Evolutionary conservation across 495 filamentous ascomycete species (phyloP).

Genomic region (Cercophora samala): DNA sequence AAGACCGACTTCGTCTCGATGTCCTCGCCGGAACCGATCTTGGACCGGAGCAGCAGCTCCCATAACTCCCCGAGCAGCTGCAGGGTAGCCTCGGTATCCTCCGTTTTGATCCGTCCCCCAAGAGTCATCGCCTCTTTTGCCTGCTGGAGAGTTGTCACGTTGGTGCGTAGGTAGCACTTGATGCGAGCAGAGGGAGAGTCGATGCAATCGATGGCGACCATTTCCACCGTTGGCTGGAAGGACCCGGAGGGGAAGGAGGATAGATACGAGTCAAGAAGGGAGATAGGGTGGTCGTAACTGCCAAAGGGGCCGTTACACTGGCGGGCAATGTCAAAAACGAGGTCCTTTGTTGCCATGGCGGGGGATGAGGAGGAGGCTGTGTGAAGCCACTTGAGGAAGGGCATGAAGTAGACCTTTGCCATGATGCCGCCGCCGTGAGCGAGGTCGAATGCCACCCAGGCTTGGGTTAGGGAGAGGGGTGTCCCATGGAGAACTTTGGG

Average conservation of each 20-base stretch:
- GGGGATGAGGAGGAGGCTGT: background rate
- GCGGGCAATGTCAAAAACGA: background rate
- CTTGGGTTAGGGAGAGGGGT: conserved; percentile 1
- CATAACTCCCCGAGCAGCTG: too few species aligned
- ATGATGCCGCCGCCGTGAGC: background rate
- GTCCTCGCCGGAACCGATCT: background rate
- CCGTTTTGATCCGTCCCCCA: background rate
- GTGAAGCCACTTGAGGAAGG: conserved; percentile 6
- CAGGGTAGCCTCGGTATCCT: background rate
- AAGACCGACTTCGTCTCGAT: background rate
- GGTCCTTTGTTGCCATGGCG: background rate
- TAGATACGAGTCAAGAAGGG: background rate
- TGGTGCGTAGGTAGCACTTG: conserved; percentile 1
- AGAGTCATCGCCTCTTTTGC: conserved; percentile 1
- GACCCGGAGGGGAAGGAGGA: background rate
- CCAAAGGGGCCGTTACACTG: background rate
- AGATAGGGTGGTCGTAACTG: background rate
- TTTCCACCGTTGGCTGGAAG: background rate
- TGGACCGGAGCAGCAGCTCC: background rate
- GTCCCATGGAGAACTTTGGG: background rate
- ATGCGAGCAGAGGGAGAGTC: too few species aligned
- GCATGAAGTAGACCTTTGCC: conserved; percentile 15
- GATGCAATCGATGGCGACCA: background rate
- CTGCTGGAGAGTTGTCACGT: background rate
- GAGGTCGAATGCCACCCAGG: conserved; percentile 9